phyloP scores from a whole-genome alignment of 1,284 basidiomycete genomes.

The Marasmius oreades region DNA sequence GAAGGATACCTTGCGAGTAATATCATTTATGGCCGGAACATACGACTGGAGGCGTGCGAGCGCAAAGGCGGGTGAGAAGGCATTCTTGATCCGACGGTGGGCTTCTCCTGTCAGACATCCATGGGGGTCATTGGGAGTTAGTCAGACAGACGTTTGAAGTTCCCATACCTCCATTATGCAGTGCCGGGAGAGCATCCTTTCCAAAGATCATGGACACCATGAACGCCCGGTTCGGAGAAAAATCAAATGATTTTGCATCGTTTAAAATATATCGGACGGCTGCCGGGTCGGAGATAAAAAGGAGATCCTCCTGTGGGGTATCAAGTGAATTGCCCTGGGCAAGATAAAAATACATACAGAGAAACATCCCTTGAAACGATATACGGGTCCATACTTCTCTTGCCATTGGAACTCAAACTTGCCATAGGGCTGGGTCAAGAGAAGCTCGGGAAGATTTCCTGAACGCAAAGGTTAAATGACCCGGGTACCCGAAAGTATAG shows the following conservation, averaged over 20 bases:
- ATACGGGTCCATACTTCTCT: constrained; percentile 2
- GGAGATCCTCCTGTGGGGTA: neutral
- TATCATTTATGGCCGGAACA: neutral
- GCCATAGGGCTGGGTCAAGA: constrained; percentile 4
- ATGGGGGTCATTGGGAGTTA: too few relatives aligned
- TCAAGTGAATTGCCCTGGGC: neutral
- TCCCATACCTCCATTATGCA: neutral
- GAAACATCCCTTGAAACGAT: constrained; percentile 6
- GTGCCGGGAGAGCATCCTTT: neutral
- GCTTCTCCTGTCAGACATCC: neutral
- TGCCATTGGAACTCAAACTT: constrained; percentile 6
- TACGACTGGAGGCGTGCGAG: neutral
- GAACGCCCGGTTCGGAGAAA: neutral
- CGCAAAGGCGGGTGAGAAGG: neutral
- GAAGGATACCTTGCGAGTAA: neutral
- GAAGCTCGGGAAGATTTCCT: constrained; percentile 8
- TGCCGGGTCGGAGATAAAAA: neutral
- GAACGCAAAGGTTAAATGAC: neutral
- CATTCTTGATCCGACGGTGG: neutral
- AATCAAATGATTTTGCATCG: neutral
- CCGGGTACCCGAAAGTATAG: too few relatives aligned
- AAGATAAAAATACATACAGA: constrained; percentile 2
- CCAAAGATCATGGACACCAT: neutral
- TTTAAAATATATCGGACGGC: neutral
- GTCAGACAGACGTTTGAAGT: too few relatives aligned